Base-by-base conservation (phyloP, 805 yeast genomes). In the Candida dajiaensis region DNA sequence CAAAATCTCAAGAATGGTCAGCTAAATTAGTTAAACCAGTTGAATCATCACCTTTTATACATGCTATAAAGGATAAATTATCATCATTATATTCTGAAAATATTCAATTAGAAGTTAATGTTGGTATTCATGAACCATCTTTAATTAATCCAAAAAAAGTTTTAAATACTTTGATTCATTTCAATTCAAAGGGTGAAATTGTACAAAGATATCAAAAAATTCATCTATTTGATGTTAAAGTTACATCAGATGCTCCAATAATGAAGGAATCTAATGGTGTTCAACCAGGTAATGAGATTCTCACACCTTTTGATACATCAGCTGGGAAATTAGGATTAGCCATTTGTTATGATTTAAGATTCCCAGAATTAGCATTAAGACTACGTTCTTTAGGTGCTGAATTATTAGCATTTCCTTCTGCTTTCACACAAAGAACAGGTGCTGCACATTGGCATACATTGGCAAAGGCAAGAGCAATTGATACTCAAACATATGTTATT, bases 401-500 rank as follows among this genome's bases (percentile, higher is more conserved):
- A 48, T 69, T 92, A 20, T 55, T 92, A 36, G 77, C 92, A 3
- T 92, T 71, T 56, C 98, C 99, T 0, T 83, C 95, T 22, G 98
- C 98, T 0, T 94, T 95, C 72, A 94, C 97, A 0, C 77, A 85
- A 61, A 81, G 82, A 52, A 92, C 98, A 0, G 99, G 99, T 1
- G 80, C 80, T 43, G 88, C 92, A 1, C 99, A 92, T 59, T 92
- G 97, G 96, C 80, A 80, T 44, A 63, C 78, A 1, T 69, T 92
- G 43, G 97, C 88, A 2, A 72, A 80, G 23, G 84, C 96, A 0
- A 70, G 97, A 41, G 98, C 98, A 4, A 76, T 92, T 12, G 96
- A 90, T 60, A 77, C 92, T 1, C 98, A 94, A 65, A 72, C 85
- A 49, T 94, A 76, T 62, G 96, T 90, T 6, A 70, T 92, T 4